Conservation (phyloP, 1,284 basidiomycete genomes). For the Gymnopus androsaceus region DNA sequence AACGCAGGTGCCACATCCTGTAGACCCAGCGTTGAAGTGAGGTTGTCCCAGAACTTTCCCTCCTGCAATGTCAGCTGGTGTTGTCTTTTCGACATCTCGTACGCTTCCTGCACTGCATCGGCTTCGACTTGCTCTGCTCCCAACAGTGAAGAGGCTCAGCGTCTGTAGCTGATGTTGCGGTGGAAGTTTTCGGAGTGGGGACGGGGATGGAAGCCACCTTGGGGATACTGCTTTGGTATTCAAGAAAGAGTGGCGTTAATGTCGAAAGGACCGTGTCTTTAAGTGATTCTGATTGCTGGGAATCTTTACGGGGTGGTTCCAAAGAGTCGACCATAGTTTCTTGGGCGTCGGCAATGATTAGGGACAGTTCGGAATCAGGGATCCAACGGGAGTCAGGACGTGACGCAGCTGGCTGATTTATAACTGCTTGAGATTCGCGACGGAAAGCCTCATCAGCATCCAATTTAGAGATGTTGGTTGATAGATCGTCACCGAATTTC, state of each 20-base stretch:
- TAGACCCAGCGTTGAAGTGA: constrained; percentile 3
- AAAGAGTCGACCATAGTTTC: too few species aligned
- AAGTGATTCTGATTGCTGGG: too few species aligned
- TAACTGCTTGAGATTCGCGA: not conserved
- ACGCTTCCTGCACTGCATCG: constrained; percentile 35
- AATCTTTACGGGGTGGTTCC: too few species aligned
- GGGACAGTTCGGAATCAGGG: too few species aligned
- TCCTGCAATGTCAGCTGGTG: constrained; percentile 62
- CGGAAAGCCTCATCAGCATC: constrained; percentile 1
- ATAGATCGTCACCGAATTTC: not conserved
- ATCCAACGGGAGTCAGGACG: too few species aligned
- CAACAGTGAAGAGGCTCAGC: constrained; percentile 12
- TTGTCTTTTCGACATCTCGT: constrained; percentile 67
- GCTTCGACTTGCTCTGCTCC: constrained; percentile 13
- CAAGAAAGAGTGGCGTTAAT: constrained; percentile 48
- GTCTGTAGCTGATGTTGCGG: not conserved
- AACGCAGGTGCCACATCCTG: constrained; percentile 1
- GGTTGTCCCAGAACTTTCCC: constrained; percentile 57
- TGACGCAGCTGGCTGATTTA: not conserved
- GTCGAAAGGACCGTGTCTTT: constrained; percentile 30
- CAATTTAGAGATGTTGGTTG: not conserved
- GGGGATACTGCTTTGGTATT: constrained; percentile 51
- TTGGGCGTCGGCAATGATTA: too few species aligned
- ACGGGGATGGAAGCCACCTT: constrained; percentile 44
- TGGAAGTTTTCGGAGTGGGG: constrained; percentile 1